phyloP scores from a whole-genome alignment of 2,329 filamentous ascomycete genomes.

The Fusarium luffae region DNA sequence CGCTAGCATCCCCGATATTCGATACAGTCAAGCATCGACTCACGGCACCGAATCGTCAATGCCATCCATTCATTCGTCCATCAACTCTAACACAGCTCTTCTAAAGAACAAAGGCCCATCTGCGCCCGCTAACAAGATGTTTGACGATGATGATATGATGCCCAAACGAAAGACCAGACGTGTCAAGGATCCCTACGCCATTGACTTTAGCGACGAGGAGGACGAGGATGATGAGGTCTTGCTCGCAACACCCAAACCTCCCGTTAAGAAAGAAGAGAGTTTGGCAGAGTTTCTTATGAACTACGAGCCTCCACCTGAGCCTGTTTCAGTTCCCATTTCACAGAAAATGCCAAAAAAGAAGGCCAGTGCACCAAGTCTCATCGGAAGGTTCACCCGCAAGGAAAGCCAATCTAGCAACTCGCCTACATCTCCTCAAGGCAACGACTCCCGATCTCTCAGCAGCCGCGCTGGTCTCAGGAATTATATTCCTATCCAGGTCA shows the following conservation, averaged over 20 bases:
- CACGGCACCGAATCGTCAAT: constrained; percentile 68
- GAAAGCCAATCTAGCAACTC: constrained; percentile 44
- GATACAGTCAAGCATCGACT: constrained; percentile 67
- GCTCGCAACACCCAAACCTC: constrained; percentile 53
- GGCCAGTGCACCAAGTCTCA: constrained; percentile 70
- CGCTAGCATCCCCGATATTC: constrained; percentile 65
- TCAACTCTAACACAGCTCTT: constrained; percentile 81
- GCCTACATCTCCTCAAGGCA: constrained; percentile 41
- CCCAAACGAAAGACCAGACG: constrained; percentile 80
- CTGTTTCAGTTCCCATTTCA: constrained; percentile 51
- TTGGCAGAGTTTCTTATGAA: constrained; percentile 79
- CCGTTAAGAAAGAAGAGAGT: constrained; percentile 69
- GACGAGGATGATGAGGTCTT: constrained; percentile 60
- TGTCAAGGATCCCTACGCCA: constrained; percentile 91
- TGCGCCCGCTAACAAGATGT: constrained; percentile 50
- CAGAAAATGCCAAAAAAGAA: constrained; percentile 68
- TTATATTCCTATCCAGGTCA: constrained; percentile 66
- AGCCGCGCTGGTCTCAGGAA: constrained; percentile 54
- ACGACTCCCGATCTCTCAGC: constrained; percentile 51
- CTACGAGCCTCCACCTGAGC: constrained; percentile 71
- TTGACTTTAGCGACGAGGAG: constrained; percentile 79
- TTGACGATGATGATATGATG: constrained; percentile 65
- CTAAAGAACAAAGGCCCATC: constrained; percentile 57
- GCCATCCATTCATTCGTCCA: constrained; percentile 69
- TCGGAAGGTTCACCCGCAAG: constrained; percentile 65